phyloP scores from a whole-genome alignment of 1,284 basidiomycete genomes.

The Sanghuangporus weigelae region DNA sequence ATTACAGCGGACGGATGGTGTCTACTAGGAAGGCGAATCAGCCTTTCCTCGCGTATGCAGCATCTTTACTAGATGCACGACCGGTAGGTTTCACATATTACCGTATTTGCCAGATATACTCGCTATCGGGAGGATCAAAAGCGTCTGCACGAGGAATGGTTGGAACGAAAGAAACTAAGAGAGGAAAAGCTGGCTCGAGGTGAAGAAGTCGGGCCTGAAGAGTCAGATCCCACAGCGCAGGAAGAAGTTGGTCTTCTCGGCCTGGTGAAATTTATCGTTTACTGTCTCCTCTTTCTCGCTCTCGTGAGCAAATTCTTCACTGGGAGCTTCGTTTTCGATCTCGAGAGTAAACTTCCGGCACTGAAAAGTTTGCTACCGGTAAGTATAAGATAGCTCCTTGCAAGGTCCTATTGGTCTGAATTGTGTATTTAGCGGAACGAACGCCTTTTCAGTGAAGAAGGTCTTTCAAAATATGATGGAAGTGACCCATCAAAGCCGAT shows the following conservation, averaged over 20 bases:
- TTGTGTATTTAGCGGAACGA: slow-evolving; percentile 41
- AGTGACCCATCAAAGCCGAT: slow-evolving; percentile 62
- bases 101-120: slow-evolving; percentile 45
- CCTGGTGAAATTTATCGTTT: slow-evolving; percentile 63
- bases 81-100: slow-evolving; percentile 10
- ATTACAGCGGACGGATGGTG: slow-evolving; percentile 56
- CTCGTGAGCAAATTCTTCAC: slow-evolving; percentile 78
- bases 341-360: slow-evolving; percentile 53
- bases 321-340: slow-evolving; percentile 76
- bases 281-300: slow-evolving; percentile 44
- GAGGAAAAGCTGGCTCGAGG: slow-evolving; percentile 69
- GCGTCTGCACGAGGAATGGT: slow-evolving; percentile 58
- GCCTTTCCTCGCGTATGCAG: slow-evolving; percentile 70
- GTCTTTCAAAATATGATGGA: slow-evolving; percentile 76
- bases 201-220: slow-evolving; percentile 65
- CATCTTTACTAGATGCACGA: neutral
- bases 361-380: slow-evolving; percentile 61
- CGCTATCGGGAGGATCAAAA: slow-evolving; percentile 61
- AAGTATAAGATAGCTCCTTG: slow-evolving; percentile 22
- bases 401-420: neutral
- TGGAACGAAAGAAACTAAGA: slow-evolving; percentile 62
- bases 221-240: slow-evolving; percentile 64
- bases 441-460: slow-evolving; percentile 66
- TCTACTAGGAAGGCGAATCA: slow-evolving; percentile 72
- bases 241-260: slow-evolving; percentile 60